Base-by-base conservation (phyloP, 2,329 filamentous ascomycete species). In the Monilinia vaccinii-corymbosi region DNA sequence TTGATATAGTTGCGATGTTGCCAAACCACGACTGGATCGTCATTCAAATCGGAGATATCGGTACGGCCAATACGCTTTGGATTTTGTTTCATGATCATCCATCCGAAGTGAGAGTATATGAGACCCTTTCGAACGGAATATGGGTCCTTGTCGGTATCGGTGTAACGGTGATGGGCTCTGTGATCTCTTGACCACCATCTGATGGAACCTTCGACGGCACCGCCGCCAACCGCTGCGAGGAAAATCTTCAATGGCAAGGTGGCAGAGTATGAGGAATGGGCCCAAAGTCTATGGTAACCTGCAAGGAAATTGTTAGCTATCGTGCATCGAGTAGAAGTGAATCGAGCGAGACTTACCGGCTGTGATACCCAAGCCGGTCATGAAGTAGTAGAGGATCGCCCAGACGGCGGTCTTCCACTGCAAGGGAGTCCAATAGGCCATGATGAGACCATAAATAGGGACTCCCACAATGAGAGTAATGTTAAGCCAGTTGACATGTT, bases 31-130 rank as follows among this genome's bases (percentile, higher is more conserved):
- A 95, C 83, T 53, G 87, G 79, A 71, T 94, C 89, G 73, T 93
- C 88, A 77, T 94, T 94, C 67, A 95, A 78, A 71, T 95, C 91
- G 69, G 87, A 87, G 71, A 95, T 94, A 69, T 95, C 90, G 74
- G 89, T 92, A 64, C 90, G 88, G 70, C 91, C 91, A 70, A 91
- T 89, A 64, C 87, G 82, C 81, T 93, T 93, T 66, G 89, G 89
- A 78, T 95, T 93, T 78, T 95, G 90, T 81, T 93, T 93, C 81
- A 95, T 85, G 71, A 95, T 76, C 89, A 95, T 94, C 90, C 90
- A 95, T 70, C 90, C 90, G 60, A 95, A 78, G 77, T 91, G 87
- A 57, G 83, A 91, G 81, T 92, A 93, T 67, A 91, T 76, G 53
- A 94, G 81, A 67, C 90, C 90, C 80, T 95, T 95, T 77, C 89